Evolutionary conservation across 768 basidiomycete species (phyloP).

Genomic region (Suillus plorans): DNA sequence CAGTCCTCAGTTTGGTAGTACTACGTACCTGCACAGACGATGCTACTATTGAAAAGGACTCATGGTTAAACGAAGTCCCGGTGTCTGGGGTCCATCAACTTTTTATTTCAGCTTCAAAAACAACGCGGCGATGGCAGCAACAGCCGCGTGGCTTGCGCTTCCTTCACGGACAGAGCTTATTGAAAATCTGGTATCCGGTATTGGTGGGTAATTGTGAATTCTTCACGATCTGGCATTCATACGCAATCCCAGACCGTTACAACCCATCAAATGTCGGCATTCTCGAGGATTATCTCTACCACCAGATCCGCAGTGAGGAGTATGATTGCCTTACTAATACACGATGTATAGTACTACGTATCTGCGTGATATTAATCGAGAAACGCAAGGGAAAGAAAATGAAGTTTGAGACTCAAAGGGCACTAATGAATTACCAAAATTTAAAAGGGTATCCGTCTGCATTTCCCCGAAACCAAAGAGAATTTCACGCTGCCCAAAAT

Average conservation of each 20-base stretch:
- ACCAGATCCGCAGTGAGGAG: constrained; percentile 64
- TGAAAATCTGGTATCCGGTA: constrained; percentile 87
- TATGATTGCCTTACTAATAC: no score
- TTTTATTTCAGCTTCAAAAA: constrained; percentile 9
- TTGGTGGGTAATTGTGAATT: constrained; percentile 53
- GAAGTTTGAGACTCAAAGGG: neutral
- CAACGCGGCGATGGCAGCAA: constrained; percentile 28
- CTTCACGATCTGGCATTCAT: neutral
- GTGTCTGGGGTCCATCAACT: constrained; percentile 13
- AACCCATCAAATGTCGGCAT: constrained; percentile 93
- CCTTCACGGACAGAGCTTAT: constrained; percentile 82
- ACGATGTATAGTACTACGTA: no score
- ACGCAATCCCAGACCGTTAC: constrained; percentile 73
- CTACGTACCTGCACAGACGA: neutral
- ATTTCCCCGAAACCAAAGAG: neutral
- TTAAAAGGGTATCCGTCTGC: no score
- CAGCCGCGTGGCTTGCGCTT: constrained; percentile 71
- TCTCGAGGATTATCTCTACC: constrained; percentile 95
- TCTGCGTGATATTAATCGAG: no score
- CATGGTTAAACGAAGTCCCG: neutral
- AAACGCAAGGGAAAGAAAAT: neutral
- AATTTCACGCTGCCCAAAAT: constrained; percentile 40
- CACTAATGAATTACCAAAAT: no score
- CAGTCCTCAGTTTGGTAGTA: neutral
- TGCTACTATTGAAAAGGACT: neutral